Conservation (phyloP, 768 basidiomycete species). For the Favolaschia claudopus region DNA sequence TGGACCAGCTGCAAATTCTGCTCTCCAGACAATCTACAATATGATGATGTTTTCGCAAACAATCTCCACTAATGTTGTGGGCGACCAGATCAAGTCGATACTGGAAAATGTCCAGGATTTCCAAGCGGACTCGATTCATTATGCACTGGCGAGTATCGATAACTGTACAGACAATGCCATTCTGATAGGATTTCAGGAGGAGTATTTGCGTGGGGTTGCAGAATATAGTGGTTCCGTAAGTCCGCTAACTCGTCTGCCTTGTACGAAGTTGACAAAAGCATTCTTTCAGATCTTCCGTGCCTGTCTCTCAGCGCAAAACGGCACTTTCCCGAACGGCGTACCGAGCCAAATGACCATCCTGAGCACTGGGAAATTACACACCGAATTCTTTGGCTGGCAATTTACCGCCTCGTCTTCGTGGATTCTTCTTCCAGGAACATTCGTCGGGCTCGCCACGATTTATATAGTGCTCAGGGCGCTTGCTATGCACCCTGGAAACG, state of each 20-base stretch:
- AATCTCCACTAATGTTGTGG: background rate
- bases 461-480: too few relatives aligned
- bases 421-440: background rate
- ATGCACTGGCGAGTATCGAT: background rate
- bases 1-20: background rate
- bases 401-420: background rate
- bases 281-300: background rate
- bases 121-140: background rate
- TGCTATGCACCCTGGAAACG: too few relatives aligned
- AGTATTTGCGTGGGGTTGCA: background rate
- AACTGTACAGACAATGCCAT: background rate
- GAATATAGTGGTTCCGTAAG: constrained; percentile 2
- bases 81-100: background rate
- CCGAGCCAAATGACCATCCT: background rate
- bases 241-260: background rate
- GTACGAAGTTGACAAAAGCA: background rate
- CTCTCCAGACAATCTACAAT: background rate
- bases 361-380: background rate
- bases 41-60: background rate
- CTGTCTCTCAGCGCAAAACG: background rate
- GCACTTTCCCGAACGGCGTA: background rate
- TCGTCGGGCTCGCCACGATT: too few relatives aligned
- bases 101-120: background rate
- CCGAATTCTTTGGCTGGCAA: background rate
- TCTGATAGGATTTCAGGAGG: background rate